A percentile compares a stretch with the other conserved stretches of the same genome.
Evolutionary conservation across 768 basidiomycete species (phyloP).

Genomic region (Leccinellum rugosiceps): DNA sequence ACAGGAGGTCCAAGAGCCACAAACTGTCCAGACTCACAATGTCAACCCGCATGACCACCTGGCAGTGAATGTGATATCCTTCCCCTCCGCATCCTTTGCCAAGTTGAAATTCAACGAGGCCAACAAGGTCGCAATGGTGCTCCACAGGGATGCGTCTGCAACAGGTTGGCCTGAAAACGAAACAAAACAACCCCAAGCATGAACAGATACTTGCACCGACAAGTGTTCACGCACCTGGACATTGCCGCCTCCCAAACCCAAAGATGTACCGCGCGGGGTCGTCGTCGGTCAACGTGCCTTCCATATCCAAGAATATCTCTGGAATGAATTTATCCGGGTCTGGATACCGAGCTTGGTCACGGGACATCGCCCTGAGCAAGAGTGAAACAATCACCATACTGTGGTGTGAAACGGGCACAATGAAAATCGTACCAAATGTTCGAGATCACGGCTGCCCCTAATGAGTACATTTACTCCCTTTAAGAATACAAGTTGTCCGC

Average conservation of each 20-base stretch:
- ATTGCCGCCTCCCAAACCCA: neutral
- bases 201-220: neutral
- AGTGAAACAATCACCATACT: neutral
- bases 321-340: slow-evolving; percentile 9
- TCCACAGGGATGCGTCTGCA: neutral
- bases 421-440: slow-evolving; percentile 9
- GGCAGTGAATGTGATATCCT: neutral
- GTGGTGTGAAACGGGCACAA: too few relatives aligned
- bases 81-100: neutral
- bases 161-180: neutral
- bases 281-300: slow-evolving; percentile 8
- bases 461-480: neutral
- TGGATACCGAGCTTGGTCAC: slow-evolving; percentile 13
- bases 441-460: slow-evolving; percentile 3
- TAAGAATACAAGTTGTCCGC: neutral
- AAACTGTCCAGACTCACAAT: neutral
- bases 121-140: neutral
- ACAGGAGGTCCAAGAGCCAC: neutral
- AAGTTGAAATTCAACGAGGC: neutral
- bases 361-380: slow-evolving; percentile 7
- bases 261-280: slow-evolving; percentile 1
- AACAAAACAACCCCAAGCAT: neutral
- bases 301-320: slow-evolving; percentile 10
- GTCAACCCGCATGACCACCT: neutral
- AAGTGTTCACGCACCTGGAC: neutral